Conservation (phyloP, 2,329 filamentous ascomycete species). For the Orbilia ellipsospora region DNA sequence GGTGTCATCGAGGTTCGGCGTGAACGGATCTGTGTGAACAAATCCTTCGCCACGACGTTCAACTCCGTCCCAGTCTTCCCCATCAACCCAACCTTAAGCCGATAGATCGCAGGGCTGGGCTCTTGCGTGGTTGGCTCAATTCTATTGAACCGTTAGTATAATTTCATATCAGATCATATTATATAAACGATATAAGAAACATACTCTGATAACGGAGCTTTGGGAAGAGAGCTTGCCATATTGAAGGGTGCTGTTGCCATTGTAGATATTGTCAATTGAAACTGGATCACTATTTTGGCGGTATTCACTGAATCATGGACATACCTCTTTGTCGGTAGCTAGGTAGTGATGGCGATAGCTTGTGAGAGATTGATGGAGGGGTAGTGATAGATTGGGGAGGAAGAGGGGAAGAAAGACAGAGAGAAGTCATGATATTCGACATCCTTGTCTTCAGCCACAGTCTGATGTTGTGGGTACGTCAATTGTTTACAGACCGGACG, state of each 20-base stretch:
- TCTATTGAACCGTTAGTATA: background rate
- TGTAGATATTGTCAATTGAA: background rate
- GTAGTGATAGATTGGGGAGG: too few species aligned
- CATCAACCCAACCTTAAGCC: background rate
- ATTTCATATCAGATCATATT: background rate
- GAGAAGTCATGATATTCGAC: too few species aligned
- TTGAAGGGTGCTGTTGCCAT: background rate
- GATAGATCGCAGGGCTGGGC: background rate
- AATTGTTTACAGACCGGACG: too few species aligned
- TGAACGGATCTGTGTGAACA: background rate
- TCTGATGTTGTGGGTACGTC: too few species aligned
- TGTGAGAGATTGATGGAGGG: too few species aligned
- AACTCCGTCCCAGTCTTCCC: background rate
- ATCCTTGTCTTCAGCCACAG: too few species aligned
- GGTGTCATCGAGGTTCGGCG: background rate
- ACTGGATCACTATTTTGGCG: background rate
- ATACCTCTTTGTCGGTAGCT: background rate
- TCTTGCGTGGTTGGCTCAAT: background rate
- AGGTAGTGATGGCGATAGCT: too few species aligned
- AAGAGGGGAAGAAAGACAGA: too few species aligned
- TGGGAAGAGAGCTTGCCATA: background rate
- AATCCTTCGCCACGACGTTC: background rate
- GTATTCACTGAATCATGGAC: background rate
- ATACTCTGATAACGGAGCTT: background rate
- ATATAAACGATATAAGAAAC: background rate